Conservation (phyloP, 169 alveolate genomes). For the Eimeria sp. region DNA sequence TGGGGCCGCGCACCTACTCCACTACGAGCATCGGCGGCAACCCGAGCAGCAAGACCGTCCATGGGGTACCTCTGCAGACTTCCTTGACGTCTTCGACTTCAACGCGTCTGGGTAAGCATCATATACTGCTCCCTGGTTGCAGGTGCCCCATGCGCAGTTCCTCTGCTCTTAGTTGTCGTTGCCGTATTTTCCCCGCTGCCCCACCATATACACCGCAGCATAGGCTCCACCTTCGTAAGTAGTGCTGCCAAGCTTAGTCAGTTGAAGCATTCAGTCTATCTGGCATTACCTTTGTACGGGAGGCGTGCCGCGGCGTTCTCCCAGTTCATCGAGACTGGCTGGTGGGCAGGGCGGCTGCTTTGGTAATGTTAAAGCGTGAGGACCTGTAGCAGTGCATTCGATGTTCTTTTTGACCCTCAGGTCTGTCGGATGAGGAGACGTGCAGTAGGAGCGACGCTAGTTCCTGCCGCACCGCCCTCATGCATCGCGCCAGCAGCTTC, state of each 20-base stretch:
- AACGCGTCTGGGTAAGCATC: constrained; percentile 34
- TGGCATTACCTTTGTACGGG: neutral
- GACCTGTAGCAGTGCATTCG: no score
- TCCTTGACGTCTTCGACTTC: neutral
- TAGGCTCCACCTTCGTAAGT: neutral
- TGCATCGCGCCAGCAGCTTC: constrained; percentile 52
- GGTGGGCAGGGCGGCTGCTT: neutral
- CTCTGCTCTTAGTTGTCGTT: neutral
- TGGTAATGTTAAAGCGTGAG: neutral
- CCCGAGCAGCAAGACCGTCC: constrained; percentile 12
- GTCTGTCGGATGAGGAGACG: constrained; percentile 66
- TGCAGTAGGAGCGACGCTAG: constrained; percentile 73
- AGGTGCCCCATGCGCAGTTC: neutral
- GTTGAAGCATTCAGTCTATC: neutral
- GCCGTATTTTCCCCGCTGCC: neutral
- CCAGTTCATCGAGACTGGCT: neutral
- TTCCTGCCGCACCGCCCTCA: constrained; percentile 34
- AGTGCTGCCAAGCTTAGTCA: neutral
- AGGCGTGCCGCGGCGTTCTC: neutral
- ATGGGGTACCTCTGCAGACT: neutral
- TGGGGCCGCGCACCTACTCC: constrained; percentile 67
- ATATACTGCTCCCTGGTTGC: neutral
- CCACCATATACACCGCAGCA: neutral
- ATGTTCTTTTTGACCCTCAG: neutral
- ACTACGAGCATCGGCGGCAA: constrained; percentile 5